Evolutionary conservation across 768 basidiomycete genomes (phyloP).

Genomic region (Boletus subparvulus): DNA sequence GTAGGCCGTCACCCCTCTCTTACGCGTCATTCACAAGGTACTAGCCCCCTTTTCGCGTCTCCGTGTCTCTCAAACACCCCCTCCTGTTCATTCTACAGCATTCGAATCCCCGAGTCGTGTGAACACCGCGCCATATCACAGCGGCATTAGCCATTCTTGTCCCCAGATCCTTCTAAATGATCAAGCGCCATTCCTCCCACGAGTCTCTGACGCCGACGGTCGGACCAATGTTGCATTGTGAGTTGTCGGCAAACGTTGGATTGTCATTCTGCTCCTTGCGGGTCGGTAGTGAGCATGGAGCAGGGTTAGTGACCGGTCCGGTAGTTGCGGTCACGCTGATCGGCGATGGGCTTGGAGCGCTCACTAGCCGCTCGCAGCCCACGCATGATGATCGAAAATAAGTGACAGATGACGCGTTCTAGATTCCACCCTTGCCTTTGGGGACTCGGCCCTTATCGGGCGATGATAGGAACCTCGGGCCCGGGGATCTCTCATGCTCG

Average conservation of each 20-base stretch:
- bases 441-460: not conserved
- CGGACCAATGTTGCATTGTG: constrained; percentile 1
- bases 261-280: too few relatives aligned
- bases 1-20: not conserved
- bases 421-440: not conserved
- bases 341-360: not conserved
- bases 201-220: not conserved
- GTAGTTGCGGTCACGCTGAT: not conserved
- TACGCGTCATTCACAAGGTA: not conserved
- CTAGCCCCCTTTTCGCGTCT: not conserved
- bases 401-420: not conserved
- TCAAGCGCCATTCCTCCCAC: not conserved
- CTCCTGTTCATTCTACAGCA: not conserved
- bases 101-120: not conserved
- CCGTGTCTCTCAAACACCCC: not conserved
- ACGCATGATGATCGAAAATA: not conserved
- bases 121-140: not conserved
- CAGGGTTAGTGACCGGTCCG: too few relatives aligned
- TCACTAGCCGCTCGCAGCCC: too few relatives aligned
- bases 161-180: not conserved
- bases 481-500: not conserved
- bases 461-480: too few relatives aligned
- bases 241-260: not conserved
- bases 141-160: too few relatives aligned
- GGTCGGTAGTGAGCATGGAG: too few relatives aligned